A percentile compares a stretch with the other conserved stretches of the same genome.
phyloP scores from a whole-genome alignment of 345 rosid genomes.

The Linum usitatissimum region DNA sequence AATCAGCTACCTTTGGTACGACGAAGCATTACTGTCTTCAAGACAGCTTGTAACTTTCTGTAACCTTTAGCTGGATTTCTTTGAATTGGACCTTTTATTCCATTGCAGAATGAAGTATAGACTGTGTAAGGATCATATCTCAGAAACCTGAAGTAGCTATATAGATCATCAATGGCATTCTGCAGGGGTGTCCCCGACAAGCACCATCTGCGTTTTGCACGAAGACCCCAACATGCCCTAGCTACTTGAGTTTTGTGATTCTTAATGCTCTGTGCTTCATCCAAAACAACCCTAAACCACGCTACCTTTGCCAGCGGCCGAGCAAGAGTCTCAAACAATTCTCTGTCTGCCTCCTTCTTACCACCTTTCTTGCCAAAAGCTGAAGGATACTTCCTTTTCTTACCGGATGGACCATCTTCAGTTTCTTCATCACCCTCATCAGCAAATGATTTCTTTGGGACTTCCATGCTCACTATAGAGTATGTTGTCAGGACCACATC shows the following conservation, averaged over 20 bases:
- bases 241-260: constrained; percentile 94
- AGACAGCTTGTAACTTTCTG: constrained; percentile 68
- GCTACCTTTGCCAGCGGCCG: constrained; percentile 87
- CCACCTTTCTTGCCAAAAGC: constrained; percentile 38
- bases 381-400: constrained; percentile 50
- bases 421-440: constrained; percentile 50
- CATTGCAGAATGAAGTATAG: constrained; percentile 47
- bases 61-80: constrained; percentile 58
- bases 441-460: constrained; percentile 73
- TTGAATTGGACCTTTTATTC: constrained; percentile 58
- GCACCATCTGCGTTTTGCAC: constrained; percentile 98
- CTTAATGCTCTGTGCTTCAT: constrained; percentile 98
- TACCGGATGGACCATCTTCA: constrained; percentile 35
- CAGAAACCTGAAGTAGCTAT: constrained; percentile 95
- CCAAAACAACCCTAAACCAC: constrained; percentile 94
- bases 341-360: constrained; percentile 40
- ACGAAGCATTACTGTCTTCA: constrained; percentile 91
- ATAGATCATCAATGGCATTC: constrained; percentile 92
- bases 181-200: constrained; percentile 98
- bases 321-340: constrained; percentile 36
- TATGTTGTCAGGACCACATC: constrained; percentile 95
- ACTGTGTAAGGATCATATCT: constrained; percentile 72
- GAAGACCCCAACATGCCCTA: constrained; percentile 98
- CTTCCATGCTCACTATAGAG: constrained; percentile 96
- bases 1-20: constrained; percentile 68